Evolutionary conservation across 495 filamentous ascomycete genomes (phyloP), one percentile per base, ranked within the genome.

Genomic region (Hypoxylon crocopeplum): DNA sequence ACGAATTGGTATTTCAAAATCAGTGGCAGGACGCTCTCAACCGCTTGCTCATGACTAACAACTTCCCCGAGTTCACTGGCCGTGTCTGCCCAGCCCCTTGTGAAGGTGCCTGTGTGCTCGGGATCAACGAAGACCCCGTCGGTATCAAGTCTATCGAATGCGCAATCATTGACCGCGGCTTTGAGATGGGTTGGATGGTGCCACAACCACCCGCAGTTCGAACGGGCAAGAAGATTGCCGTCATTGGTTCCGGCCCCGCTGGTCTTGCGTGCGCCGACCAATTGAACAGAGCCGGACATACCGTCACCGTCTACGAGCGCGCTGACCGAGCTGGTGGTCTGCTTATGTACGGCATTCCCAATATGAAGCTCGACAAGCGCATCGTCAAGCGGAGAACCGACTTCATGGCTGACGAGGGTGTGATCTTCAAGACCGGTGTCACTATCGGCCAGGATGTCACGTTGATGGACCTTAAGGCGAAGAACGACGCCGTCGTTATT

Each of bases 291-390:
- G 90, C 88, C 62, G 94, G 94, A 29, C 94, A 99, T 74, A 79
- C 56, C 13, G 92, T 98, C 48, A 97, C 91, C 12, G 90, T 99
- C 12, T 98, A 97, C 73, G 94, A 99, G 82, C 91, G 94, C 33
- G 85, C 94, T 58, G 94, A 99, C 72, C 91, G 94, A 56, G 78
- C 89, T 55, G 94, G 94, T 74, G 94, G 94, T 68, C 79, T 99
- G 56, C 87, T 99, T 66, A 99, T 99, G 94, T 86, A 99, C 70
- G 94, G 94, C 62, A 99, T 99, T 57, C 94, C 94, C 40, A 99
- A 99, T 82, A 99, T 99, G 94, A 99, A 99, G 82, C 87, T 99
- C 22, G 94, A 99, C 83, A 99, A 99, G 84, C 91, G 90, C 69
- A 84, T 99, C 51, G 94, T 99, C 42, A 91, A 98, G 81, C 90